Evolutionary conservation across 2,329 filamentous ascomycete species (phyloP), one percentile per base, ranked within the genome.

Genomic region (Penicillium frequentans): DNA sequence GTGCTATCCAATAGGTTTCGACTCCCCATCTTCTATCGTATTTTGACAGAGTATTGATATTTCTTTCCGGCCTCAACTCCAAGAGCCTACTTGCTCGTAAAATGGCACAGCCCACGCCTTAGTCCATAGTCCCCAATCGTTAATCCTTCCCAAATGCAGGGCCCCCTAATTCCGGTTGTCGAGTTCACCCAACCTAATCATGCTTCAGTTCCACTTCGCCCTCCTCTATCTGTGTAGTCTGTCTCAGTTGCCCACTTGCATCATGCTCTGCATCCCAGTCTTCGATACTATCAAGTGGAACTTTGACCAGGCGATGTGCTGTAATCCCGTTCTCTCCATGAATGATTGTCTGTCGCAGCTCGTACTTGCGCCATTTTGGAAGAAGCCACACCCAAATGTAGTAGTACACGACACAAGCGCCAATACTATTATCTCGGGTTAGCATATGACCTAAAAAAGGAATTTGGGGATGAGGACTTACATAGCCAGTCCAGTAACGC

Each of bases 401-500:
- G 61, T 88, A 88, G 69, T 88, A 88, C 0, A 84, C 29, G 0
- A 69, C 81, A 55, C 85, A 88, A 0, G 79, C 6, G 3, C 77
- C 59, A 35, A 88, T 73, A 39, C 82, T 85, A 11, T 19, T n/a
- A 13, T 2, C 11, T 5, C 4, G 11, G n/a, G 23, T 61, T 45
- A 54, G 53, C 10, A 43, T 24, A 19, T 16, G 24, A 8, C 23
- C 24, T 45, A 51, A 16, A 42, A 50, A 14, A 14, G n/a, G n/a
- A 29, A 14, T 23, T 5, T 5, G 0, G 3, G 35, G 29, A 5
- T 39, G 13, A 26, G 21, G 10, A 82, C 84, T 78, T 76, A 86
- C 83, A 89, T 81, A 23, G 71, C 86, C 56, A 90, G 81, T 0
- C 88, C 87, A 0, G 85, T 82, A 0, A 86, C 82, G 21, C 83